Percentiles rank a stretch among this genome's conserved stretches.
These are phyloP conservation scores for Pseudognaphalium luteoalbum DNA, from an alignment of 129 eudicot species.

Conservation along the genomic window DNA sequence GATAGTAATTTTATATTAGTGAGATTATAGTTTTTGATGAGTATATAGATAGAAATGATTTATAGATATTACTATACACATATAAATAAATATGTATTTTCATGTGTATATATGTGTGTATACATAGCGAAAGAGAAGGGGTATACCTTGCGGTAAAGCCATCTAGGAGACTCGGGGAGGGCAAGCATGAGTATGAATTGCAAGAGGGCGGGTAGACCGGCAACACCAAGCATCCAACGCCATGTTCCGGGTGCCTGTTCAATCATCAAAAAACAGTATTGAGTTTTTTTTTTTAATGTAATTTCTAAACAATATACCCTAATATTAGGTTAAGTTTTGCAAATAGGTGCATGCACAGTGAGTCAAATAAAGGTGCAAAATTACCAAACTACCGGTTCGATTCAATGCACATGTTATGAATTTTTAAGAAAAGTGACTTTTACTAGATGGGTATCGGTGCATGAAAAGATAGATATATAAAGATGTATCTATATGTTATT, in stretches of 20 bases:
- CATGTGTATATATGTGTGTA: too few relatives aligned
- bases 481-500: not conserved
- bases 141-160: slow-evolving; percentile 64
- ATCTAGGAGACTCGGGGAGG: slow-evolving; percentile 70
- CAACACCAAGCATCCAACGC: slow-evolving; percentile 73
- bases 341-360: not conserved
- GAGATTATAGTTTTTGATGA: too few relatives aligned
- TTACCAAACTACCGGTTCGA: not conserved
- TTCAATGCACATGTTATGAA: not conserved
- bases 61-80: too few relatives aligned
- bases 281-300: not conserved
- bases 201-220: slow-evolving; percentile 65
- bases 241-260: slow-evolving; percentile 59
- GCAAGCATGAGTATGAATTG: slow-evolving; percentile 53
- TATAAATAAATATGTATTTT: not conserved
- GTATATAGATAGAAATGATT: too few relatives aligned
- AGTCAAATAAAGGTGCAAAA: not conserved
- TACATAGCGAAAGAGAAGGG: not conserved
- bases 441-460: not conserved
- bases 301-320: too few relatives aligned
- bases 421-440: not conserved
- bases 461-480: not conserved
- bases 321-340: too few relatives aligned
- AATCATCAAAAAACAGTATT: not conserved
- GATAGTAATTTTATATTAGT: not conserved